Evolutionary conservation across 441 rosid species (phyloP).

Genomic region (Populus trichocarpa): DNA sequence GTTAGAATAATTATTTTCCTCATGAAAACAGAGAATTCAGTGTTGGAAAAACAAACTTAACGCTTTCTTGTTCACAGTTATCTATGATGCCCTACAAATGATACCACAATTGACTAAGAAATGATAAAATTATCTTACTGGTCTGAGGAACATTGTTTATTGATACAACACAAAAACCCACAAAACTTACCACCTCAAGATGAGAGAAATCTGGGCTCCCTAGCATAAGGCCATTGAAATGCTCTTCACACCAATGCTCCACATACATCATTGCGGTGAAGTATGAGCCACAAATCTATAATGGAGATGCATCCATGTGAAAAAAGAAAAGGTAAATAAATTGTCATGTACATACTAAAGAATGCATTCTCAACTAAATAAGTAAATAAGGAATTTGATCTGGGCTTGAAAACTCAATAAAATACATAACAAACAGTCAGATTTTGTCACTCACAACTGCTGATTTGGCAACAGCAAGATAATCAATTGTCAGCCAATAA

Average conservation of each 20-base stretch:
- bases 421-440: background rate
- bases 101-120: background rate
- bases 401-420: background rate
- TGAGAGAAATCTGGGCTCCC: conserved; percentile 92
- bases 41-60: conserved; percentile 1
- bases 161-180: conserved; percentile 4
- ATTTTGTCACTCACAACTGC: conserved; percentile 66
- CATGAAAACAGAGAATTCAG: background rate
- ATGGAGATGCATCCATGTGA: conserved; percentile 21
- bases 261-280: conserved; percentile 88
- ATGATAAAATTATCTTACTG: background rate
- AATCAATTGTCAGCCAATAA: conserved; percentile 89
- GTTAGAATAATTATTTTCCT: background rate
- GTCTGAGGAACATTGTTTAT: background rate
- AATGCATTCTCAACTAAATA: background rate
- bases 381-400: background rate
- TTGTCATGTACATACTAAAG: background rate
- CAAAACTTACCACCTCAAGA: conserved; percentile 66
- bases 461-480: conserved; percentile 79
- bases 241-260: conserved; percentile 98
- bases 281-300: conserved; percentile 78
- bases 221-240: conserved; percentile 64
- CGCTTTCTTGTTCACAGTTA: background rate
- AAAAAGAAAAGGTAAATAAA: background rate
- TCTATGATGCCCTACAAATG: background rate